A percentile compares a stretch with the other conserved stretches of the same genome.
These are phyloP conservation scores for Microdochium paspali DNA, from an alignment of 2,329 filamentous ascomycete genomes.

Conservation along the genomic window DNA sequence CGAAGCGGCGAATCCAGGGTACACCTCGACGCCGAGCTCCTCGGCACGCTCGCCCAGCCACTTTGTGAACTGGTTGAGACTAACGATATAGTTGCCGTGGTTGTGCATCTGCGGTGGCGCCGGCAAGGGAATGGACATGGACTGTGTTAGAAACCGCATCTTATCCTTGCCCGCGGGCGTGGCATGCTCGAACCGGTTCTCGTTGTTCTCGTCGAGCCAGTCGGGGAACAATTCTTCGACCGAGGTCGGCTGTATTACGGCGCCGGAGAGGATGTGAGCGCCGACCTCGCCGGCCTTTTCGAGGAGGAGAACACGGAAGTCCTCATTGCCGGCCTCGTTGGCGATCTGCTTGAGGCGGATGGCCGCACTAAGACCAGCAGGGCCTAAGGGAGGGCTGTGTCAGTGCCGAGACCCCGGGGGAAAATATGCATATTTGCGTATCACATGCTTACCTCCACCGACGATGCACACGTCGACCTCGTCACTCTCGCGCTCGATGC, in stretches of 20 bases:
- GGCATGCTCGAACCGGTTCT: slow-evolving; percentile 75
- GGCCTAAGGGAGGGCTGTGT: slow-evolving; percentile 38
- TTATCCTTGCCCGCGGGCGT: slow-evolving; percentile 76
- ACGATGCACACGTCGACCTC: slow-evolving; percentile 96
- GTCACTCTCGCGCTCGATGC: slow-evolving; percentile 79
- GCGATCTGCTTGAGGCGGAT: slow-evolving; percentile 94
- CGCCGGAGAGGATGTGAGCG: slow-evolving; percentile 90
- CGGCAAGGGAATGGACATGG: slow-evolving; percentile 67
- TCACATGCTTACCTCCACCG: slow-evolving; percentile 56
- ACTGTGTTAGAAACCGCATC: slow-evolving; percentile 92
- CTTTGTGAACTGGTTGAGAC: slow-evolving; percentile 86
- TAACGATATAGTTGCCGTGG: slow-evolving; percentile 95
- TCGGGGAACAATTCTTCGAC: slow-evolving; percentile 87
- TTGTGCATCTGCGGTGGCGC: slow-evolving; percentile 97
- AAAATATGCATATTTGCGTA: background rate
- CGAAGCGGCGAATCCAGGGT: slow-evolving; percentile 89
- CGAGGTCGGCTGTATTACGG: slow-evolving; percentile 83
- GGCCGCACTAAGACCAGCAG: slow-evolving; percentile 82
- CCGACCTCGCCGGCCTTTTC: slow-evolving; percentile 95
- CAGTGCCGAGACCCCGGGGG: background rate
- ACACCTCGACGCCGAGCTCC: slow-evolving; percentile 90
- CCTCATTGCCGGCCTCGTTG: slow-evolving; percentile 88
- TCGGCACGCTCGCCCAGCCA: slow-evolving; percentile 97
- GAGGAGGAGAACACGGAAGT: slow-evolving; percentile 84
- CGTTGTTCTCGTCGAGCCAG: slow-evolving; percentile 85